These are phyloP conservation scores for Orychophragmus violaceus DNA, from an alignment of 345 rosid species.

Conservation along the genomic window DNA sequence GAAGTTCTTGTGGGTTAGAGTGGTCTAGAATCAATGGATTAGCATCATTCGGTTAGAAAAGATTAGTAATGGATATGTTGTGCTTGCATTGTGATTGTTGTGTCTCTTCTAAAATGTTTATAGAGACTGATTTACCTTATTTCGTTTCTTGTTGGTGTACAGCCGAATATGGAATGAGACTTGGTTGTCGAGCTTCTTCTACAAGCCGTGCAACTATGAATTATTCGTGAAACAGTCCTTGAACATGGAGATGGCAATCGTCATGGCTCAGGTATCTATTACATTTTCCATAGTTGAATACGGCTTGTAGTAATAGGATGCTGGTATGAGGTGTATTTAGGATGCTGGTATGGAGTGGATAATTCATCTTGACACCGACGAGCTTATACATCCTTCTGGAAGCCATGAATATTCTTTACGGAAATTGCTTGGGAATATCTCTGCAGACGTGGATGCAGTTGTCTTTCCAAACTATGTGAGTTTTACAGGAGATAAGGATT, in stretches of 20 bases:
- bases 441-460: constrained; percentile 65
- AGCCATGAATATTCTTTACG: constrained; percentile 73
- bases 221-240: constrained; percentile 95
- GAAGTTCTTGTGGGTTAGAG: not conserved
- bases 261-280: constrained; percentile 83
- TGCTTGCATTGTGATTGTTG: not conserved
- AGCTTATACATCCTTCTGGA: constrained; percentile 81
- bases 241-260: constrained; percentile 97
- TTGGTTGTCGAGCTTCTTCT: constrained; percentile 90
- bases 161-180: constrained; percentile 98
- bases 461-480: constrained; percentile 93
- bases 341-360: constrained; percentile 89
- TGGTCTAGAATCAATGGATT: not conserved
- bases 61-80: not conserved
- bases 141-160: constrained; percentile 15
- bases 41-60: not conserved
- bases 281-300: constrained; percentile 1
- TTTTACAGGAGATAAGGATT: not conserved
- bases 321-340: constrained; percentile 30
- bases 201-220: constrained; percentile 91
- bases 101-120: not conserved
- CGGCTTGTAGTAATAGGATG: not conserved
- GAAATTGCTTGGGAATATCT: constrained; percentile 56
- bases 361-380: constrained; percentile 93
- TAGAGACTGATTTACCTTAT: not conserved